phyloP scores from a whole-genome alignment of 306 rosid genomes.

The Vachellia pachyceras region DNA sequence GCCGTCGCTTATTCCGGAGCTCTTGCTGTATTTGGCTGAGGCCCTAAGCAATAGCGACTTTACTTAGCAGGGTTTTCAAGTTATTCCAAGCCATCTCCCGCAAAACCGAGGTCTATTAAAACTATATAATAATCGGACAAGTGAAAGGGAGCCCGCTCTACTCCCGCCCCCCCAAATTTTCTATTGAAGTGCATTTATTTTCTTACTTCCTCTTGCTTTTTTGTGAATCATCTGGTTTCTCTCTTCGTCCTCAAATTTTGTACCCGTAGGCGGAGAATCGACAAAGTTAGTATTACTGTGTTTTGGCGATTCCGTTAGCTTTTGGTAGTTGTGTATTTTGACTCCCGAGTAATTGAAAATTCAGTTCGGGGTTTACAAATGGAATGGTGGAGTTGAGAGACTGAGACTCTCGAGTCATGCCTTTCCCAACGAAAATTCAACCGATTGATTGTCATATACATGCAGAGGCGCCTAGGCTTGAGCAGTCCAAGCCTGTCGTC shows the following conservation, averaged over 20 bases:
- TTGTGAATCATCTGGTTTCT: constrained; percentile 30
- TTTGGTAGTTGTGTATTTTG: constrained; percentile 23
- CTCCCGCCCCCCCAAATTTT: constrained; percentile 38
- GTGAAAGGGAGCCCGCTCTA: constrained; percentile 16
- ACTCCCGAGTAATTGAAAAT: constrained; percentile 22
- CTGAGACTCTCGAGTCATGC: constrained; percentile 40
- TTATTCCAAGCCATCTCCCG: constrained; percentile 63
- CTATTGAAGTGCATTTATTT: constrained; percentile 30
- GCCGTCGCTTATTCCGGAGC: constrained; percentile 42
- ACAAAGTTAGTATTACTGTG: constrained; percentile 25
- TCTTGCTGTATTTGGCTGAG: constrained; percentile 41
- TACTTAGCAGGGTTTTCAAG: constrained; percentile 72
- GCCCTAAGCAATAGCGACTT: constrained; percentile 72
- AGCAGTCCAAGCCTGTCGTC: constrained; percentile 64
- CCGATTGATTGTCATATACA: constrained; percentile 66
- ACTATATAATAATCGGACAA: constrained; percentile 44
- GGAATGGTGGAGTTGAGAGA: constrained; percentile 36
- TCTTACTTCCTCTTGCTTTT: neutral
- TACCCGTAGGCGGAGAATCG: constrained; percentile 37
- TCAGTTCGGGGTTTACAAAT: constrained; percentile 37
- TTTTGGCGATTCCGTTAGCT: constrained; percentile 39
- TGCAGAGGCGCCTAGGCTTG: constrained; percentile 46
- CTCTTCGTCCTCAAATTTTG: constrained; percentile 47
- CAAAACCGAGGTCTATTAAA: constrained; percentile 35
- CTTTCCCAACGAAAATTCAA: constrained; percentile 85